These are phyloP conservation scores for Tetrahymena malaccensis DNA, from an alignment of 73 alveolate genomes.

Conservation along the genomic window DNA sequence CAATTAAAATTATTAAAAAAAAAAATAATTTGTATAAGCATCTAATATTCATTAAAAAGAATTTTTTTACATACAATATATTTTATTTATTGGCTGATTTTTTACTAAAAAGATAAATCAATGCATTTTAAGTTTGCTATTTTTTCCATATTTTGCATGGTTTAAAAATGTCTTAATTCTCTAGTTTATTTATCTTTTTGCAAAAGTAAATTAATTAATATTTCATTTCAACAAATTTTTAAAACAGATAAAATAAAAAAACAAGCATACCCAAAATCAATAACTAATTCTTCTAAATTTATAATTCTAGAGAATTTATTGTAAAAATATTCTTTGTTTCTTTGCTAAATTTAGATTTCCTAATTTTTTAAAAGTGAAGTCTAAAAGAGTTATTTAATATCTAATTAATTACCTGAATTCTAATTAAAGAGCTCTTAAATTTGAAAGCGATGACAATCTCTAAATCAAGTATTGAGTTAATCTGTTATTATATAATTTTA, in stretches of 20 bases:
- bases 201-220: neutral
- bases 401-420: neutral
- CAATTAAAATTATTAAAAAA: no score
- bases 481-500: neutral
- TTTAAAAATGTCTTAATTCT: neutral
- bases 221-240: neutral
- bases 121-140: neutral
- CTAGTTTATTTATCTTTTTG: neutral
- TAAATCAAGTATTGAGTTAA: neutral
- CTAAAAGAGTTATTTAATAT: no score
- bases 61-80: no score
- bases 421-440: neutral
- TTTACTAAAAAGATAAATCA: neutral
- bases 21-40: no score
- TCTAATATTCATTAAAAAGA: no score
- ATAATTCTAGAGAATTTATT: neutral
- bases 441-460: neutral
- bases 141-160: neutral
- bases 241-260: neutral
- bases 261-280: neutral
- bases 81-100: no score
- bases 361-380: neutral
- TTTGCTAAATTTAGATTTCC: neutral
- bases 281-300: neutral
- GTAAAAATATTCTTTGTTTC: neutral